A percentile compares a stretch with the other conserved stretches of the same genome.
Conservation (phyloP, 495 filamentous ascomycete genomes). For the Penicillium lagena region DNA sequence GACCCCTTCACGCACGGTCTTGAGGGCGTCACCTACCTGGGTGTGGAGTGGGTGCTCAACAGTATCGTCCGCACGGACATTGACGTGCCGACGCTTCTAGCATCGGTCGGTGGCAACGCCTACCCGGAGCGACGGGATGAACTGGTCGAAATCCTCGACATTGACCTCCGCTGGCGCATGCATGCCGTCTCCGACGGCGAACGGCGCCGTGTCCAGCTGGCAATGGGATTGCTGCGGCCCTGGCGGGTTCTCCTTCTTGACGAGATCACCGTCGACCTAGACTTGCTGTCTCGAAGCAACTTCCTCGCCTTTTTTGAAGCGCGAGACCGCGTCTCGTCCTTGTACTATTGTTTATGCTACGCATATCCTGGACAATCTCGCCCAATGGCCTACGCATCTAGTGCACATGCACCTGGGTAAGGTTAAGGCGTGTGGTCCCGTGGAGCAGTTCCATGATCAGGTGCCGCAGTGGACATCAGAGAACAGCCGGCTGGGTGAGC, state of each 20-base stretch:
- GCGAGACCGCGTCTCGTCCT: conserved; percentile 71
- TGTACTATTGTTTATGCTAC: conserved; percentile 98
- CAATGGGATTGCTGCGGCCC: conserved; percentile 91
- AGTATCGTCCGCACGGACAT: conserved; percentile 93
- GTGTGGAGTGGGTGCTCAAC: conserved; percentile 98
- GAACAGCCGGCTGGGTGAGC: conserved; percentile 71
- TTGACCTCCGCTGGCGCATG: conserved; percentile 90
- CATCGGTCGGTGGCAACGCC: conserved; percentile 77
- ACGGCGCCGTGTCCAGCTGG: conserved; percentile 82
- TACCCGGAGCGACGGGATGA: conserved; percentile 80
- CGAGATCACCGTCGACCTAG: conserved; percentile 96
- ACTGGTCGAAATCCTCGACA: conserved; percentile 80
- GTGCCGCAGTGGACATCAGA: conserved; percentile 37
- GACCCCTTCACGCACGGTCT: conserved; percentile 87
- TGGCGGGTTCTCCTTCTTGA: conserved; percentile 89
- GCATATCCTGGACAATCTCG: conserved; percentile 91
- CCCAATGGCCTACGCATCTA: conserved; percentile 88
- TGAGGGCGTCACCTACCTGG: conserved; percentile 93
- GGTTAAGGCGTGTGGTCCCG: conserved; percentile 75
- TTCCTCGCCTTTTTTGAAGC: conserved; percentile 85
- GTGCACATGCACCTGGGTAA: conserved; percentile 88
- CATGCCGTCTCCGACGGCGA: conserved; percentile 92
- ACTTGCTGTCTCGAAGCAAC: conserved; percentile 73
- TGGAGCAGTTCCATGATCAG: conserved; percentile 48
- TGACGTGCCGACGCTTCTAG: conserved; percentile 75